Evolutionary conservation across 306 rosid genomes (phyloP), one percentile per base, ranked within the genome.

Genomic region (Dalbergia cultrata): DNA sequence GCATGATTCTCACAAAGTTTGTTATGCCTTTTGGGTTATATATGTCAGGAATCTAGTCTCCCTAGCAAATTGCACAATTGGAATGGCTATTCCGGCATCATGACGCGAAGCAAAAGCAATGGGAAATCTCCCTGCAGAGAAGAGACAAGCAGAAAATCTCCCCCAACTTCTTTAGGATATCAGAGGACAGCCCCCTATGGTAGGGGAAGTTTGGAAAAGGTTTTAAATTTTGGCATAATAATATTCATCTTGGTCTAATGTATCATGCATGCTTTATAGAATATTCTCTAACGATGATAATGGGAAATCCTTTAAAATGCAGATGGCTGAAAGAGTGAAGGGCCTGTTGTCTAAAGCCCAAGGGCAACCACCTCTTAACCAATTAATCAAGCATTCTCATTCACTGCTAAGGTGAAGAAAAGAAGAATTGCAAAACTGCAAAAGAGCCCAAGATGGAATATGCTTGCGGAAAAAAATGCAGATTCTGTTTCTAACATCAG

Each of bases 141-240:
- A 64, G 94, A 79, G 53, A 87, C 73, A 11, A 86, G 81, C 81
- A 88, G 96, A 54, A 91, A 91, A 82, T 91, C 96, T 80, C 91
- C 96, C 4, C 90, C 93, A 37, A 70, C 85, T 58, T 26, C 91
- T 39, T 77, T 81, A 18, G 89, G 88, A 69, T 87, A 80, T 88
- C 92, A 87, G 41, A 88, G 99, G 82, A 72, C 92, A 1, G 97
- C 85, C 66, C 97, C 99, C 45, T 86, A 90, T 82, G 44, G 93
- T 12, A 90, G 93, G 78, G 91, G 86, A 56, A 89, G 92, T 73
- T 78, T 95, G 70, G 92, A 82, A 88, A 90, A 89, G 97, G 98
- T 94, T 67, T 1, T 65, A 45, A 35, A 61, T 33, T 52, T 59
- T 59, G 17, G 17, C 67, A 72, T 59, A 31, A 31, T 17, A 21